These are phyloP conservation scores for Aspergillus puulaauensis DNA, from an alignment of 2,329 filamentous ascomycete genomes.

Conservation along the genomic window DNA sequence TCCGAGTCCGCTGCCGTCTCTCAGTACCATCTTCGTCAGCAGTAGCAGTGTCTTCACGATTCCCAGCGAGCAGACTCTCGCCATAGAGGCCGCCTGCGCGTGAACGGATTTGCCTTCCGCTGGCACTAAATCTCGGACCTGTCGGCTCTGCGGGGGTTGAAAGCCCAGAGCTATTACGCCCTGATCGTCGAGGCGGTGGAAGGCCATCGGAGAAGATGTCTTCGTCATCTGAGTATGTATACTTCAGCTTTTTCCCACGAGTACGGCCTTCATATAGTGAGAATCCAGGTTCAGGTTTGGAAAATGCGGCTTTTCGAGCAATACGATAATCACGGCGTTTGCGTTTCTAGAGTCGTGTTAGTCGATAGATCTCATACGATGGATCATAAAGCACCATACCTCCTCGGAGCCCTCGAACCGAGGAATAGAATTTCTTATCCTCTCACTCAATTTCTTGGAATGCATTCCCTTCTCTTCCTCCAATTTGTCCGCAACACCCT, in stretches of 20 bases:
- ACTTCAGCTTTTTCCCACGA: conserved; percentile 91
- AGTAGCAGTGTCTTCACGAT: conserved; percentile 45
- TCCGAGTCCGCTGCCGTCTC: conserved; percentile 39
- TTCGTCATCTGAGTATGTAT: conserved; percentile 91
- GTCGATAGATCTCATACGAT: conserved; percentile 6
- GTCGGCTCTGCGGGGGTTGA: conserved; percentile 69
- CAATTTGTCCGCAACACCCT: conserved; percentile 71
- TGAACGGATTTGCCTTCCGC: conserved; percentile 74
- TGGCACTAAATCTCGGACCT: conserved; percentile 71
- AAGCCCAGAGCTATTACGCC: conserved; percentile 65
- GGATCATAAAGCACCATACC: conserved; percentile 49
- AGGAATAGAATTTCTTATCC: conserved; percentile 76
- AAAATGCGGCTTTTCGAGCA: conserved; percentile 81
- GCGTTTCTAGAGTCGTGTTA: conserved; percentile 65
- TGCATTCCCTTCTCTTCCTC: conserved; percentile 77
- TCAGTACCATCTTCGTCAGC: conserved; percentile 43
- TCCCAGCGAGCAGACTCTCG: conserved; percentile 56
- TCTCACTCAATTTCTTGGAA: conserved; percentile 73
- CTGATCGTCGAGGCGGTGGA: conserved; percentile 64
- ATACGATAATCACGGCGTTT: conserved; percentile 89
- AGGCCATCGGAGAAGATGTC: conserved; percentile 63
- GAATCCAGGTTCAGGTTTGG: conserved; percentile 82
- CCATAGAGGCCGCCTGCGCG: conserved; percentile 57
- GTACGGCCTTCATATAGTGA: conserved; percentile 96
- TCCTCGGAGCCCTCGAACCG: conserved; percentile 93